Evolutionary conservation across 2,329 filamentous ascomycete genomes (phyloP), one percentile per base, ranked within the genome.

Genomic region (Cladosporium sphaerospermum): DNA sequence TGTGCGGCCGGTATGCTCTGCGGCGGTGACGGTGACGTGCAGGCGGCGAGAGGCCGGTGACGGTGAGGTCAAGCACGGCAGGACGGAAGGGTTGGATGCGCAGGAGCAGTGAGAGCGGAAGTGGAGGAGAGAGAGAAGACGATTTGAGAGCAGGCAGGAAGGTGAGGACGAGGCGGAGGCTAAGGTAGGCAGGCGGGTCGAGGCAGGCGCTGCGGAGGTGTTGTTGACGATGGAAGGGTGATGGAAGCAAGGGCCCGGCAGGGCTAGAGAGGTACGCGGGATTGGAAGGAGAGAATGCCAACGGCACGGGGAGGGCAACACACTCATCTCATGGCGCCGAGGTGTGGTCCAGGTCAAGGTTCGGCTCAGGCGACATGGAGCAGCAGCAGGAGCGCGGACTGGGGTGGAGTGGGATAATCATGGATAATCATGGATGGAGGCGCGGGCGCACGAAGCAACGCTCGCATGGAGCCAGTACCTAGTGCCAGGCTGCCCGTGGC

Each of bases 241-340:
- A 51, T 51, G 48, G 23, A 28, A 28, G 23, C 48, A 51, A 44
- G 48, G 48, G 48, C 48, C 48, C 40, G 40, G 40, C 47, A 49
- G 40, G 47, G 31, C 39, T 44, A 51, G n/a, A 28, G 37, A 19
- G 36, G 44, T 10, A 37, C 10, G 45, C 11, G 36, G 28, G 36
- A 37, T 18, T 36, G 46, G 46, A 42, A 41, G 46, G 46, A 41
- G 31, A 19, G 37, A 49, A 49, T 41, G 46, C 46, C 46, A 18
- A 28, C 23, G 36, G 36, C 36, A 39, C 16, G 36, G 13, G 36
- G 48, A 9, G 47, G 28, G n/a, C 8, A 37, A 34, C 40, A 23
- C 48, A 36, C 48, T 51, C 48, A 51, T 51, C 48, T 51, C 48
- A 51, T 43, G 48, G 48, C 40, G 48, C 48, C 48, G 48, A 51